Evolutionary conservation across 257 asterid genomes (phyloP).

Genomic region (Ophiorrhiza pumila): DNA sequence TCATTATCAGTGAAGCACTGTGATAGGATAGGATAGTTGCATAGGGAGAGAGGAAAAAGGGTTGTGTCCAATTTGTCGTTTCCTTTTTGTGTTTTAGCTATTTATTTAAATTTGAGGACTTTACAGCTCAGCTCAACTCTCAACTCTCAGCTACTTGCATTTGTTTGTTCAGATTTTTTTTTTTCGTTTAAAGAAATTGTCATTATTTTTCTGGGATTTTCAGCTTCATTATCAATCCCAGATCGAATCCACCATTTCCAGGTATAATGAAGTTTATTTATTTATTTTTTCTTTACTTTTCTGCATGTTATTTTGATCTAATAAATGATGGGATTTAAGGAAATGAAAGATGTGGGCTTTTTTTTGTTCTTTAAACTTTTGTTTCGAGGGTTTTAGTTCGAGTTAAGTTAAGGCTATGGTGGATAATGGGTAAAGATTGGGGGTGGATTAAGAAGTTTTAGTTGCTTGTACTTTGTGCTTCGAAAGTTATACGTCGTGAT

Average conservation of each 20-base stretch:
- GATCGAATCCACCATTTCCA: slow-evolving; percentile 25
- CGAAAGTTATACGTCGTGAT: neutral
- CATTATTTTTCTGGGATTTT: neutral
- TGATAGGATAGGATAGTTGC: no score
- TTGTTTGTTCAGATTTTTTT: no score
- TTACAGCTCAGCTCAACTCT: slow-evolving; percentile 26
- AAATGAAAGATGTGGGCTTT: neutral
- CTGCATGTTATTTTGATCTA: neutral
- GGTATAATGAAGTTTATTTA: slow-evolving; percentile 5
- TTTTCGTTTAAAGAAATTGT: no score
- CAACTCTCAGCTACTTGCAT: no score
- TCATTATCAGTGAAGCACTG: neutral
- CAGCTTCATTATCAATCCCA: neutral
- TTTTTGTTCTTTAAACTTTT: neutral
- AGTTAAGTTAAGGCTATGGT: neutral
- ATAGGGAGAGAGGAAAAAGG: neutral
- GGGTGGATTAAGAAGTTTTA: slow-evolving; percentile 4
- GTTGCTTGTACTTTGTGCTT: slow-evolving; percentile 11
- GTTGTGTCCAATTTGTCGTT: neutral
- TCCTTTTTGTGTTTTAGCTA: slow-evolving; percentile 8
- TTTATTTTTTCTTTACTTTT: neutral
- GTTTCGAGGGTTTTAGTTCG: neutral
- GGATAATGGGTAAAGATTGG: neutral
- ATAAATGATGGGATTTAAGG: neutral
- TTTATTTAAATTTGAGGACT: neutral